Conservation (phyloP, 805 yeast genomes). For the Metschnikowia peoriensis region DNA sequence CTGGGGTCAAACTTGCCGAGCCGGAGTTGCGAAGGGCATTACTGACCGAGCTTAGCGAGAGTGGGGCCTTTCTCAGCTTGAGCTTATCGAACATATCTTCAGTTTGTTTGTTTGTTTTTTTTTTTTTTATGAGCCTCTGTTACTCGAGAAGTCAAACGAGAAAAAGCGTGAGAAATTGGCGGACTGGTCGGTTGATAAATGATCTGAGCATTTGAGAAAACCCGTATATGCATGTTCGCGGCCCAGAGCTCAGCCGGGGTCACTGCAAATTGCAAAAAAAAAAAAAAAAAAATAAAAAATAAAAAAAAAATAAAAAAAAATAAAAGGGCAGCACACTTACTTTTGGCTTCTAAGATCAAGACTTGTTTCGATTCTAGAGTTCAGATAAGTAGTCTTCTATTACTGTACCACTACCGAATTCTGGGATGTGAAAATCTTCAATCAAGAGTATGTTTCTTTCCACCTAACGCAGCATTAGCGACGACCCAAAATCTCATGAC, state of each 20-base stretch:
- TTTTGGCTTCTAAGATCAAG: too few species aligned
- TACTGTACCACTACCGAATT: too few species aligned
- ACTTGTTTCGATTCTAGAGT: too few species aligned
- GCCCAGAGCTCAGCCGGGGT: not conserved
- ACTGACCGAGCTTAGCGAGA: slow-evolving; percentile 41
- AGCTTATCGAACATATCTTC: slow-evolving; percentile 32
- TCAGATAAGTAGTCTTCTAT: too few species aligned
- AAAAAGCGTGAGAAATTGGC: not conserved
- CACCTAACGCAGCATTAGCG: too few species aligned
- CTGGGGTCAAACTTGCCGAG: slow-evolving; percentile 31
- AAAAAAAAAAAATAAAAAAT: too few species aligned
- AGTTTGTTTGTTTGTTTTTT: not conserved
- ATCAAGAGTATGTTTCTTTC: too few species aligned
- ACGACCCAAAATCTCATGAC: too few species aligned
- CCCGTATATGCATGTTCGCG: not conserved
- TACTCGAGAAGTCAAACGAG: too few species aligned
- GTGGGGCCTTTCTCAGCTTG: slow-evolving; percentile 41
- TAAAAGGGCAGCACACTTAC: too few species aligned
- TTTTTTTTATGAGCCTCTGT: not conserved
- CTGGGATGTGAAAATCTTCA: too few species aligned
- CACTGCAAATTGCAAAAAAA: not conserved
- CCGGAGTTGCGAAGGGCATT: slow-evolving; percentile 39
- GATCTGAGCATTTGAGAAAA: not conserved
- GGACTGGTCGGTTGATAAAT: not conserved
- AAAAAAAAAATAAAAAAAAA: too few species aligned